These are phyloP conservation scores for Colletotrichum siamense DNA, from an alignment of 2,329 filamentous ascomycete species.

Conservation along the genomic window DNA sequence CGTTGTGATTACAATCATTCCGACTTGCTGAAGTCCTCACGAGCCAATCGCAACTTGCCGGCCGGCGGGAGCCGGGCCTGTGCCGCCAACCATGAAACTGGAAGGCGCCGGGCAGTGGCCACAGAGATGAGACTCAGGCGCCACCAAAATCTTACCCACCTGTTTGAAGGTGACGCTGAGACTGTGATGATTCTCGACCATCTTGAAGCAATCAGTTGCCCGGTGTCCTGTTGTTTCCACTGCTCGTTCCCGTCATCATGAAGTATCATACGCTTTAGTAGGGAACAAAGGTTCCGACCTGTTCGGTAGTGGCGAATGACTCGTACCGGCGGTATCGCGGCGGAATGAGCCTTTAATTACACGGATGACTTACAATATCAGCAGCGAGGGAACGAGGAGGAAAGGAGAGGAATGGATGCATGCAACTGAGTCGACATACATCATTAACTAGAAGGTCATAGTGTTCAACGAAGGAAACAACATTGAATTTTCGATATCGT, in stretches of 20 bases:
- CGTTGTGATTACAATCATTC: not conserved
- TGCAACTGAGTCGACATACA: not conserved
- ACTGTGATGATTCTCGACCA: not conserved
- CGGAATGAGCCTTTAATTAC: not conserved
- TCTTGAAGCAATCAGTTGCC: not conserved
- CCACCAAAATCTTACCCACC: not conserved
- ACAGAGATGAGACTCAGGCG: not conserved
- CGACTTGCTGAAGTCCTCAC: not conserved
- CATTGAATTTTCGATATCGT: accelerated
- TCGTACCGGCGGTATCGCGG: not conserved
- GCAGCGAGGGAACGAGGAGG: not conserved
- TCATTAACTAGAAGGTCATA: not conserved
- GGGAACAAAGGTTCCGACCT: not conserved
- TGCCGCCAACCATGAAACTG: not conserved
- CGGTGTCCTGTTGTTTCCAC: too few relatives aligned
- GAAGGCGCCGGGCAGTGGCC: not conserved
- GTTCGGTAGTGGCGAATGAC: not conserved
- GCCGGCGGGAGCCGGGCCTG: not conserved
- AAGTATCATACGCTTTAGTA: not conserved
- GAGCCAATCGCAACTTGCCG: not conserved
- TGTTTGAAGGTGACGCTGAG: not conserved
- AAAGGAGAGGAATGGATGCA: not conserved
- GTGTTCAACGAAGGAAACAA: not conserved
- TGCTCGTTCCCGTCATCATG: not conserved
- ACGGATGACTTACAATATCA: accelerated